Evolutionary conservation across 257 asterid species (phyloP).

Genomic region (Mitragyna speciosa): DNA sequence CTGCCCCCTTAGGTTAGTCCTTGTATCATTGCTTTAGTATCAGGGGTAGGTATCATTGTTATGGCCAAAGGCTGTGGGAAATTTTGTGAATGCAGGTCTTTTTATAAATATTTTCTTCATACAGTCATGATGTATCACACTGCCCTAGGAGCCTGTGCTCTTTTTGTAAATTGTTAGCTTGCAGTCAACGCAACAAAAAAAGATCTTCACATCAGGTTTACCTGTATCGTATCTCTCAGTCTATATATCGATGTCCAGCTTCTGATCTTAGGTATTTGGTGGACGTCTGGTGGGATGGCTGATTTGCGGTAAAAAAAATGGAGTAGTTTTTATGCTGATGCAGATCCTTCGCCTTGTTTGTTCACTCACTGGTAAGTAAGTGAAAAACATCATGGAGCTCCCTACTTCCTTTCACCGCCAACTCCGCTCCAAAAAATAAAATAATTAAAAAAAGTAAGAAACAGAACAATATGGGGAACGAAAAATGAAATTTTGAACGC

Average conservation of each 20-base stretch:
- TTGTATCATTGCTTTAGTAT: conserved; percentile 26
- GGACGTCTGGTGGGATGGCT: background rate
- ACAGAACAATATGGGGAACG: background rate
- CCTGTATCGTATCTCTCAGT: background rate
- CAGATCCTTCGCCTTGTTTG: background rate
- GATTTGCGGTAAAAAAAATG: background rate
- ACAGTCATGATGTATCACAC: conserved; percentile 5
- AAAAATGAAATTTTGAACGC: too few species aligned
- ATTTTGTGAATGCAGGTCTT: conserved; percentile 41
- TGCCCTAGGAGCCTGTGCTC: conserved; percentile 21
- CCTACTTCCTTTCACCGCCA: background rate
- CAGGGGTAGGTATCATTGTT: conserved; percentile 50
- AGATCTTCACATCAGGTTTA: background rate
- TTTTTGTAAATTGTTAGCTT: conserved; percentile 30
- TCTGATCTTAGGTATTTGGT: background rate
- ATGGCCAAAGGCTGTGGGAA: conserved; percentile 79
- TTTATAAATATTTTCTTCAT: conserved; percentile 3
- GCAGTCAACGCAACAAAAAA: background rate
- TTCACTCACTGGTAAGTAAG: background rate
- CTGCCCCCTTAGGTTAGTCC: conserved; percentile 32
- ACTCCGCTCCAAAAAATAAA: too few species aligned
- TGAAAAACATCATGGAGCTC: background rate
- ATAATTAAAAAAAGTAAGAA: too few species aligned
- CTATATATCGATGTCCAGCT: background rate
- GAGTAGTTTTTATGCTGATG: background rate